A percentile compares a stretch with the other conserved stretches of the same genome.
phyloP scores from a whole-genome alignment of 768 basidiomycete species.

The Piloderma croceum region DNA sequence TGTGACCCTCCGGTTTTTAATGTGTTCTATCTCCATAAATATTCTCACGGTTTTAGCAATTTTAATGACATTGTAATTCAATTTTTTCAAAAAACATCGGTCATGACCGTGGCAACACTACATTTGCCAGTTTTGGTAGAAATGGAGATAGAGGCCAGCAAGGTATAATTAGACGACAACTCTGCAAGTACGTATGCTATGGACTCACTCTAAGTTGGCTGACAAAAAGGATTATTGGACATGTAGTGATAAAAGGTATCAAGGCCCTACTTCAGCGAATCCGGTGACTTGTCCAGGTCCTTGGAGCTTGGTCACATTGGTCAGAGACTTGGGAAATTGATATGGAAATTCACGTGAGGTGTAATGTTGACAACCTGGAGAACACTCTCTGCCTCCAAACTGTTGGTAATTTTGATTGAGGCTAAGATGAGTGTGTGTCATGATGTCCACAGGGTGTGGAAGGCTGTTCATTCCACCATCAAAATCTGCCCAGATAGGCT shows the following conservation, averaged over 20 bases:
- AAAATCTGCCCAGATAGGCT: slow-evolving; percentile 98
- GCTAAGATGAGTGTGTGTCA: slow-evolving; percentile 73
- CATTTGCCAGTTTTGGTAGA: slow-evolving; percentile 78
- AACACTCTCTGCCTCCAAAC: slow-evolving; percentile 86
- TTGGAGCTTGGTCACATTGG: slow-evolving; percentile 73
- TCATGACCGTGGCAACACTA: slow-evolving; percentile 87
- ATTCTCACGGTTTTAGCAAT: no score
- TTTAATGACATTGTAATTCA: no score
- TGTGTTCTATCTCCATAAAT: no score
- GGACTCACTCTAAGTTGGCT: slow-evolving; percentile 30
- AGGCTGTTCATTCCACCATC: slow-evolving; percentile 98
- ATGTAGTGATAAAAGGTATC: slow-evolving; percentile 34
- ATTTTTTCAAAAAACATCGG: no score
- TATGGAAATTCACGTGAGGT: slow-evolving; percentile 97
- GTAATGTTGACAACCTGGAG: slow-evolving; percentile 89
- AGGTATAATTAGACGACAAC: slow-evolving; percentile 1
- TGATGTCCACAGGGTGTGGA: slow-evolving; percentile 90
- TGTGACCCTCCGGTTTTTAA: no score
- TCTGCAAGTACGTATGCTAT: slow-evolving; percentile 6
- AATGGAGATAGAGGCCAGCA: slow-evolving; percentile 80
- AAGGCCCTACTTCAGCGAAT: slow-evolving; percentile 95
- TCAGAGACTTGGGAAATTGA: slow-evolving; percentile 84
- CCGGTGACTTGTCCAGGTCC: slow-evolving; percentile 98
- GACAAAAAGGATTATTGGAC: slow-evolving; percentile 29
- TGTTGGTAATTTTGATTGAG: slow-evolving; percentile 81